Percentiles rank a stretch among this genome's conserved stretches.
These are phyloP conservation scores for Citrus australasica DNA, from an alignment of 345 rosid genomes.

Conservation along the genomic window DNA sequence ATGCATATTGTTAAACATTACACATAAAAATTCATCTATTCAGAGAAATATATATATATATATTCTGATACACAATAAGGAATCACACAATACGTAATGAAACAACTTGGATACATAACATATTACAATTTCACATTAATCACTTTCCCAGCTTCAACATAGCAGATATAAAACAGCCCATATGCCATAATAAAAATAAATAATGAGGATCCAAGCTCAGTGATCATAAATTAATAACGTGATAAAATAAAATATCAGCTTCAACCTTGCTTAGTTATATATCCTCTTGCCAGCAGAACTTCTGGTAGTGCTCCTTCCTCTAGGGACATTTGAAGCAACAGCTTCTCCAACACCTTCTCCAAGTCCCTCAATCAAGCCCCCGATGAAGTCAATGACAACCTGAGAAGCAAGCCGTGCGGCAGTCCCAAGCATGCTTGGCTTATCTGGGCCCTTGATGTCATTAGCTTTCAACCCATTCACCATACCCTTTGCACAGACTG, in stretches of 20 bases:
- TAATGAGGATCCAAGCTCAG: neutral
- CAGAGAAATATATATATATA: neutral
- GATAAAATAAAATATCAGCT: neutral
- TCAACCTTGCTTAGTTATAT: too few species aligned
- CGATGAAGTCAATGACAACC: constrained; percentile 59
- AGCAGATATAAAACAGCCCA: neutral
- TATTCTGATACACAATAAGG: neutral
- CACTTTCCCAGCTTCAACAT: neutral
- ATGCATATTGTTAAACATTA: neutral
- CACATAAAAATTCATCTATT: neutral
- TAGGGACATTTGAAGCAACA: constrained; percentile 36
- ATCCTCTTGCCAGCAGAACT: too few species aligned
- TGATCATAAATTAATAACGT: neutral
- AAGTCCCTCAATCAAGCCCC: constrained; percentile 69
- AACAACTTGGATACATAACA: neutral
- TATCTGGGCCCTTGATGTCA: constrained; percentile 43
- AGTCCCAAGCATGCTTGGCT: constrained; percentile 48
- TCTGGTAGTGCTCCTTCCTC: constrained; percentile 29
- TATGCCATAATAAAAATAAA: neutral
- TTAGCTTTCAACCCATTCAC: constrained; percentile 67
- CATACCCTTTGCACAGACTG: constrained; percentile 70
- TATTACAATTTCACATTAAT: neutral
- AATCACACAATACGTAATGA: neutral
- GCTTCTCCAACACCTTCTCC: constrained; percentile 84
- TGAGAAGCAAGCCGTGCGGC: constrained; percentile 64